phyloP scores from a whole-genome alignment of 129 eudicot genomes.

The Centella asiatica region DNA sequence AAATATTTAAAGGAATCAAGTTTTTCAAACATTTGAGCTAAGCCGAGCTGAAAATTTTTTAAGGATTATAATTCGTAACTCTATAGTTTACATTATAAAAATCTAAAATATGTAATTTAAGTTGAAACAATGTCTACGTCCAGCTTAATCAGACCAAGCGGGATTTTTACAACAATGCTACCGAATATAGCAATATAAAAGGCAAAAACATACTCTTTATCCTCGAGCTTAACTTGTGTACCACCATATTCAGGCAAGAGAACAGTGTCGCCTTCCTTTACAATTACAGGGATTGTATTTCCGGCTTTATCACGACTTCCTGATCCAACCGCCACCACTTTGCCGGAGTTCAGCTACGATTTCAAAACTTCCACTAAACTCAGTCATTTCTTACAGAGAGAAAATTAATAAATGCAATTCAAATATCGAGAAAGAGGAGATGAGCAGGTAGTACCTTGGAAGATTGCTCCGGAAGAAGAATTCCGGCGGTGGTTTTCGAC shows the following conservation, averaged over 20 bases:
- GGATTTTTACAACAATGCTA: not conserved
- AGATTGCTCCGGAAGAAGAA: slow-evolving; percentile 60
- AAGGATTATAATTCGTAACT: no score
- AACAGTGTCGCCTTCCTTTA: slow-evolving; percentile 90
- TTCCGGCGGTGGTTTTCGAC: slow-evolving; percentile 79
- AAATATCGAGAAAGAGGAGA: not conserved
- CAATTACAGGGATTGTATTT: slow-evolving; percentile 47
- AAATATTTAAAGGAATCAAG: no score
- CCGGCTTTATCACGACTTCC: slow-evolving; percentile 51
- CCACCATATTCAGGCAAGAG: slow-evolving; percentile 93
- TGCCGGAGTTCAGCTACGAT: slow-evolving; percentile 69
- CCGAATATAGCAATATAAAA: not conserved
- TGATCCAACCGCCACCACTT: slow-evolving; percentile 78
- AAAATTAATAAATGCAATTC: no score
- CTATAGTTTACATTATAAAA: no score
- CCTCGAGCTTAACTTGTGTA: slow-evolving; percentile 69
- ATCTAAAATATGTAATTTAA: no score
- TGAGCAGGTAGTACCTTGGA: not conserved
- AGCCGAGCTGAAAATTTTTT: no score
- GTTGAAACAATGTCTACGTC: no score
- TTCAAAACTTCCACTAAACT: not conserved
- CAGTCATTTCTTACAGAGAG: not conserved
- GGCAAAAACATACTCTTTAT: slow-evolving; percentile 48
- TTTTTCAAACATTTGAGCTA: no score
- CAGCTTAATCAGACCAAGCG: no score